phyloP scores from a whole-genome alignment of 805 yeast species.

The Yarrowia phangngaensis region DNA sequence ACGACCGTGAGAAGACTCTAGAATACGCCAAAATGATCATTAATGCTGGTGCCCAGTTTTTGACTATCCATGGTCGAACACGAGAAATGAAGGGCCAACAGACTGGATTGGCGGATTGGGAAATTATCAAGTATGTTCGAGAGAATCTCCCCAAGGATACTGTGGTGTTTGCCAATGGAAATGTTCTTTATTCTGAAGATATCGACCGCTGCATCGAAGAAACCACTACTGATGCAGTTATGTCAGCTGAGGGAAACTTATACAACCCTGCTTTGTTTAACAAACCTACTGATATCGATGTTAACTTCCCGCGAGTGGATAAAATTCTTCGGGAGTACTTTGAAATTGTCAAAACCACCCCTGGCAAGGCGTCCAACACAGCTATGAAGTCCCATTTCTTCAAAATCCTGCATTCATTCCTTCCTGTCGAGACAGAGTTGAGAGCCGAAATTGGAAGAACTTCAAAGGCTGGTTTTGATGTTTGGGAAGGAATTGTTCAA shows the following conservation, averaged over 20 bases:
- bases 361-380: constrained; percentile 68
- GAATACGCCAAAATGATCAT: constrained; percentile 86
- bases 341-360: constrained; percentile 63
- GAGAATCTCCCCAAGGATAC: constrained; percentile 77
- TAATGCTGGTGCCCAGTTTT: constrained; percentile 90
- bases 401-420: constrained; percentile 76
- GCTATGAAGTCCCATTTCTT: constrained; percentile 93
- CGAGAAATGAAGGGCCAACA: constrained; percentile 97
- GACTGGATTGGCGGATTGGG: constrained; percentile 96
- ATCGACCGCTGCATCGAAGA: constrained; percentile 60
- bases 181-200: constrained; percentile 86
- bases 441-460: constrained; percentile 65
- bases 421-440: constrained; percentile 71
- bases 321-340: constrained; percentile 77
- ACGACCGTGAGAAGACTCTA: constrained; percentile 75
- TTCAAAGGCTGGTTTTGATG: constrained; percentile 44
- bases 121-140: constrained; percentile 63
- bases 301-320: constrained; percentile 82
- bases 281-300: constrained; percentile 45
- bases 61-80: constrained; percentile 93
- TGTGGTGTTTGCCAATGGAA: constrained; percentile 92
- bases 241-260: constrained; percentile 95
- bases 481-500: constrained; percentile 54
- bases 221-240: constrained; percentile 80
- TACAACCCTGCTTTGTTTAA: constrained; percentile 88